These are phyloP conservation scores for Claviceps sp. DNA, from an alignment of 2,329 filamentous ascomycete genomes.

Conservation along the genomic window DNA sequence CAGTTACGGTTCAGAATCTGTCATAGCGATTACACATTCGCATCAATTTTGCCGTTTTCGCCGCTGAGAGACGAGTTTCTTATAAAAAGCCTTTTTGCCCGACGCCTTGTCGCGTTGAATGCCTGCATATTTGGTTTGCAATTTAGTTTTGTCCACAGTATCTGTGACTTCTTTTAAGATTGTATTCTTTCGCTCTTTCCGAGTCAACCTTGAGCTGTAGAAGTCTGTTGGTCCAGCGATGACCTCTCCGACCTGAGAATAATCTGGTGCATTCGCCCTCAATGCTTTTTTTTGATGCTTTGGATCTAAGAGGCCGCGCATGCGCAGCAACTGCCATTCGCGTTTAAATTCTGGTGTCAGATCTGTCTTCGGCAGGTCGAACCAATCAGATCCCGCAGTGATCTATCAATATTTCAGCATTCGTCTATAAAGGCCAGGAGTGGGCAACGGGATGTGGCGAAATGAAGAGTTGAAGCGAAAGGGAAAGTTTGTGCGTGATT, in stretches of 20 bases:
- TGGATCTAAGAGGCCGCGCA: slow-evolving; percentile 78
- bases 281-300: slow-evolving; percentile 89
- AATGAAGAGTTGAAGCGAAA: neutral
- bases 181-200: slow-evolving; percentile 77
- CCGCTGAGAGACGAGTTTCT: slow-evolving; percentile 47
- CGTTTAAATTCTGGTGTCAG: slow-evolving; percentile 76
- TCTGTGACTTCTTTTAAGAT: slow-evolving; percentile 71
- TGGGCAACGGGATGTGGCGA: neutral
- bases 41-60: slow-evolving; percentile 14
- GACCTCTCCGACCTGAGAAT: slow-evolving; percentile 78
- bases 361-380: slow-evolving; percentile 70
- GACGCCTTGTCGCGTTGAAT: slow-evolving; percentile 73
- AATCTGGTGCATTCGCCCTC: slow-evolving; percentile 55
- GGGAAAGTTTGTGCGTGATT: slow-evolving; percentile 17
- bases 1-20: neutral
- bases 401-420: slow-evolving; percentile 18
- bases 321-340: slow-evolving; percentile 78
- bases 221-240: slow-evolving; percentile 83
- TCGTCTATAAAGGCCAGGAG: neutral
- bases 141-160: slow-evolving; percentile 42
- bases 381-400: slow-evolving; percentile 75
- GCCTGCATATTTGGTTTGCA: slow-evolving; percentile 77
- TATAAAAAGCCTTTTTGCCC: slow-evolving; percentile 84
- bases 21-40: too few species aligned
- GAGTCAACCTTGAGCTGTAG: slow-evolving; percentile 65